Base-by-base conservation (phyloP, 1,284 basidiomycete species). In the Rhodotorula sp. region DNA sequence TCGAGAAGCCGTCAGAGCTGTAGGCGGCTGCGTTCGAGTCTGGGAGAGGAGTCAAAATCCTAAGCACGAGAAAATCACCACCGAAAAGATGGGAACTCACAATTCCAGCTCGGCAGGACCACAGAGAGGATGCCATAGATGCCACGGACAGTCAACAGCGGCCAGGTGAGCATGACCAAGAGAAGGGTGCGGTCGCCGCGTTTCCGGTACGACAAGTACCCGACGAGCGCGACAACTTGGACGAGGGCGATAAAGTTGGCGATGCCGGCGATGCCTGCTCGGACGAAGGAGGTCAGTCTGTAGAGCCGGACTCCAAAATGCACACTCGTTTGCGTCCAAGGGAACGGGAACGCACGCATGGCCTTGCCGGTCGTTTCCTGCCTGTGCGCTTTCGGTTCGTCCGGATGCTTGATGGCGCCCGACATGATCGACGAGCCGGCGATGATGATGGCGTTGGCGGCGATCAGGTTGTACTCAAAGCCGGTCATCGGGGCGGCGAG, bases 121-220 rank as follows among this genome's bases (percentile, higher is more conserved):
- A 72, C 73, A 10, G 66, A 56, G 0, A 70, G 49, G 20, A 77
- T 72, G n/a, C 76, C 76, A 49, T 67, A 78, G n/a, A 67, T 60
- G 14, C 76, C 77, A 5, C 77, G 70, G 14, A 73, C 67, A 21
- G 64, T 59, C 48, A 78, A 51, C 60, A 76, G 68, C 1, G 76
- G 77, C 77, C 76, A 77, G 20, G 70, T 70, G 14, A 65, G 6
- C 26, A 72, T 29, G 58, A 78, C 68, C 20, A 76, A 29, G 12
- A 69, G 31, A n/a, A 78, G 60, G 0, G 68, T 76, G 4, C 67
- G 58, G 43, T 67, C 52, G 26, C 68, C 65, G 34, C 72, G 68
- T 29, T 68, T 69, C 23, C 76, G 56, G 3, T 69, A 72, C 26
- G 64, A 61, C 46, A 59, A 57, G 34, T 76, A 68, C 64, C 65